A percentile compares a stretch with the other conserved stretches of the same genome.
Conservation (phyloP, 768 basidiomycete species). For the Suillus paluster region DNA sequence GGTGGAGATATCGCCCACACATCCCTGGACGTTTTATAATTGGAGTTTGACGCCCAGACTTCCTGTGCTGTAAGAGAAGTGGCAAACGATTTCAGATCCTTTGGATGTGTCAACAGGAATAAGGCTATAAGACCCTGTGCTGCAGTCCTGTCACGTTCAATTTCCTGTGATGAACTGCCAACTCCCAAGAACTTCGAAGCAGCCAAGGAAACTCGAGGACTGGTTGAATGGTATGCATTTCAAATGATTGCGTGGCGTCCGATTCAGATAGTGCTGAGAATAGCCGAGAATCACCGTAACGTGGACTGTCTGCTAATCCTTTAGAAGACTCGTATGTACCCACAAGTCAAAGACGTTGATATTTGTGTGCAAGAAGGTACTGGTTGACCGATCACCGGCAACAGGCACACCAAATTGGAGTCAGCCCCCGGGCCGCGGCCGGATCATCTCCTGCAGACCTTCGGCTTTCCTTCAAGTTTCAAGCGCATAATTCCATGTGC, state of each 20-base stretch:
- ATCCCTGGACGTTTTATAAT: background rate
- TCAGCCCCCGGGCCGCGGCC: too few species aligned
- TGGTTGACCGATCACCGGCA: too few species aligned
- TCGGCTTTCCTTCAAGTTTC: too few species aligned
- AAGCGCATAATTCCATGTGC: too few species aligned
- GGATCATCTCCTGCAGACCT: too few species aligned
- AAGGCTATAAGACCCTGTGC: background rate
- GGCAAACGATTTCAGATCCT: background rate
- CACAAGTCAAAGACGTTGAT: too few species aligned
- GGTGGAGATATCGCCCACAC: background rate
- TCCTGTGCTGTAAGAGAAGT: background rate
- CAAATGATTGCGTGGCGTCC: background rate
- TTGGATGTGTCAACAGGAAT: background rate
- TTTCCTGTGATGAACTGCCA: background rate
- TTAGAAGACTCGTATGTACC: too few species aligned
- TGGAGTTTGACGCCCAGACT: conserved; percentile 4
- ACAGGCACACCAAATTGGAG: too few species aligned
- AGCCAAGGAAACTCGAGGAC: background rate
- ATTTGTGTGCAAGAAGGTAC: too few species aligned
- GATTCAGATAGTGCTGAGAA: background rate
- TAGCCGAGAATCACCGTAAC: too few species aligned
- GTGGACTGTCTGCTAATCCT: background rate
- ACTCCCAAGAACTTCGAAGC: background rate
- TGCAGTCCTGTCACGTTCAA: background rate
- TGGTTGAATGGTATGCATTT: background rate